Evolutionary conservation across 2,329 filamentous ascomycete species (phyloP).

Genomic region (Aspergillus intermedius): DNA sequence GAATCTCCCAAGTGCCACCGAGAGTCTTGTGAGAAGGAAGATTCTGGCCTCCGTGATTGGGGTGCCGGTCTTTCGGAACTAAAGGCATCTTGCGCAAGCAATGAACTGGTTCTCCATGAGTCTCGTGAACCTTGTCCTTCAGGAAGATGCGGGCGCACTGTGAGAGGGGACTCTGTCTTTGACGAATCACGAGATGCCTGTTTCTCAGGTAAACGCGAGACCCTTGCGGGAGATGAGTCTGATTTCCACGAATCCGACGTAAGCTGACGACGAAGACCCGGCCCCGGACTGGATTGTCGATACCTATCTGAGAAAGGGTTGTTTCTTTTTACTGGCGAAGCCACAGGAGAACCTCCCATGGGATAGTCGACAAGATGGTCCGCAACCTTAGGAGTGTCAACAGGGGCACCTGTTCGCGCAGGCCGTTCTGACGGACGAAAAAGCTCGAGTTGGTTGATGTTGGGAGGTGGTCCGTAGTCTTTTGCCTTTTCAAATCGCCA

Average conservation of each 20-base stretch:
- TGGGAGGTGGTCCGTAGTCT: slow-evolving; percentile 28
- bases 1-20: not conserved
- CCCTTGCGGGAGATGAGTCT: not conserved
- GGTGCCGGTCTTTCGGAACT: not conserved
- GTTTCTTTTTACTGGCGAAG: not conserved
- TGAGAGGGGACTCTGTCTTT: not conserved
- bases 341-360: not conserved
- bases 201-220: not conserved
- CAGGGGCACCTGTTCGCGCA: slow-evolving; percentile 2
- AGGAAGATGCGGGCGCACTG: not conserved
- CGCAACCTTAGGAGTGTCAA: not conserved
- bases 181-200: not conserved
- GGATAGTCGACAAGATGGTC: not conserved
- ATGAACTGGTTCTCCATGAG: not conserved
- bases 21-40: not conserved
- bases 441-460: slow-evolving; percentile 31
- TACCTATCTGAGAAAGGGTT: not conserved
- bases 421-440: slow-evolving; percentile 28
- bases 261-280: not conserved
- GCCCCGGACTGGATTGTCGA: not conserved
- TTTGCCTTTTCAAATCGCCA: slow-evolving; percentile 27
- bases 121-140: not conserved
- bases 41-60: not conserved
- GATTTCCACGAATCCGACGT: not conserved
- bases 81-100: not conserved